Base-by-base conservation (phyloP, 345 rosid species). In the Anacardium occidentale region DNA sequence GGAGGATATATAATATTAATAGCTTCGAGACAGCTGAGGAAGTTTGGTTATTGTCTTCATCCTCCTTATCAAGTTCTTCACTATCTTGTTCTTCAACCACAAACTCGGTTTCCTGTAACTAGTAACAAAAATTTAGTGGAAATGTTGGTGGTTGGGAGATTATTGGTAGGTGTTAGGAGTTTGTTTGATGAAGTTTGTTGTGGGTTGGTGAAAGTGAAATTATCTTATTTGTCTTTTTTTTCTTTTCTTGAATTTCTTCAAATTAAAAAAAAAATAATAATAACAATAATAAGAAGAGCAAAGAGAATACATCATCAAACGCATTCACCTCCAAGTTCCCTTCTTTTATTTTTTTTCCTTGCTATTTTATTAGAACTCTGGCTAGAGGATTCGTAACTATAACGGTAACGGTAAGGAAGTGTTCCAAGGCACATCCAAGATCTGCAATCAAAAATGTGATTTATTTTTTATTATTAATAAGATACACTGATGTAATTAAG, bases 101-200 rank as follows among this genome's bases (percentile, higher is more conserved):
- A 10, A 75, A 83, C 72, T 79, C 78, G 22, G 77, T 84, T 83
- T 84, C 88, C 77, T 90, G 86, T 79, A 78, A 78, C 86, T 90
- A 77, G 47, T 78, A 48, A 12, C 11, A 48, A 48, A 9, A 47
- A 2, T 68, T 29, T 62, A 82, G 74, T 71, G 88, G 80, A 83
- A 65, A 66, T 51, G 24, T 61, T 7, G 9, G 64, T 3, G 25
- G 66, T 60, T 61, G 66, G 74, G 12, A 26, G 14, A 47, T 13
- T 25, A 59, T 7, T 29, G 25, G 20, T 48, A 21, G 13, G 24
- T 22, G 20, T 67, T 61, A 51, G 67, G 34, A n/a, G 51, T 78
- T 52, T 32, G 65, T 45, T 77, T 57, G 52, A 12, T 29, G 67
- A 70, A 70, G 62, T 54, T 56, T 40, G 70, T 55, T 69, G 32